phyloP scores from a whole-genome alignment of 768 basidiomycete species.

The Phylloporus sp. region DNA sequence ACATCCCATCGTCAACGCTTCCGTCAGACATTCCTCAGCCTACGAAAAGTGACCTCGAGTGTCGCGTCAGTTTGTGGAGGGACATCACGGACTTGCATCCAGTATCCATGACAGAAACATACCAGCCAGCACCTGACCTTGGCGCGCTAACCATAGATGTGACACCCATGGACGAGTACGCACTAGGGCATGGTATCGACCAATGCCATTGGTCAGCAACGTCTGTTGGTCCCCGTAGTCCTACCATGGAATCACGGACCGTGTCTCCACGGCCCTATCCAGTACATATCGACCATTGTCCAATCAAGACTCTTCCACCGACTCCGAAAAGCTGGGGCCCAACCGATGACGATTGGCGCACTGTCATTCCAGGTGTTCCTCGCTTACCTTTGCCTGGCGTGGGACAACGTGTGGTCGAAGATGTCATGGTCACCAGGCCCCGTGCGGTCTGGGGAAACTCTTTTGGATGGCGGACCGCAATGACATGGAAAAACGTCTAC shows the following conservation, averaged over 20 bases:
- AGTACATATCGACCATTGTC: conserved; percentile 49
- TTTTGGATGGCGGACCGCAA: conserved; percentile 20
- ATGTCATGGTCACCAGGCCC: conserved; percentile 2
- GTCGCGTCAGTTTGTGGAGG: conserved; percentile 63
- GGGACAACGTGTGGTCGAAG: conserved; percentile 41
- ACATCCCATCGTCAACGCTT: conserved; percentile 51
- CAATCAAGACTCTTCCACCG: conserved; percentile 49
- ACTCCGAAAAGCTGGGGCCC: conserved; percentile 55
- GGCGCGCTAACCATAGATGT: conserved; percentile 9
- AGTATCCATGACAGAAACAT: conserved; percentile 39
- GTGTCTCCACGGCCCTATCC: conserved; percentile 43
- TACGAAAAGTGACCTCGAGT: conserved; percentile 49
- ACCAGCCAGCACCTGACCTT: conserved; percentile 15
- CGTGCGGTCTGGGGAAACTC: conserved; percentile 20
- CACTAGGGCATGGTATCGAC: conserved; percentile 38
- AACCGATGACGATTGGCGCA: conserved; percentile 36
- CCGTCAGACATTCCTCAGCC: conserved; percentile 57
- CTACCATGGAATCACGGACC: conserved; percentile 36
- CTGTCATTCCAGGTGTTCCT: conserved; percentile 30
- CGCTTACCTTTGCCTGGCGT: conserved; percentile 55
- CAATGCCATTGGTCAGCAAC: conserved; percentile 66
- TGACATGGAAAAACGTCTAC: conserved; percentile 21
- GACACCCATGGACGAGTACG: conserved; percentile 24
- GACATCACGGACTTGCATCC: conserved; percentile 48
- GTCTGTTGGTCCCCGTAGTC: conserved; percentile 52